Conservation (phyloP, 805 yeast species). For the Candida michaelii region DNA sequence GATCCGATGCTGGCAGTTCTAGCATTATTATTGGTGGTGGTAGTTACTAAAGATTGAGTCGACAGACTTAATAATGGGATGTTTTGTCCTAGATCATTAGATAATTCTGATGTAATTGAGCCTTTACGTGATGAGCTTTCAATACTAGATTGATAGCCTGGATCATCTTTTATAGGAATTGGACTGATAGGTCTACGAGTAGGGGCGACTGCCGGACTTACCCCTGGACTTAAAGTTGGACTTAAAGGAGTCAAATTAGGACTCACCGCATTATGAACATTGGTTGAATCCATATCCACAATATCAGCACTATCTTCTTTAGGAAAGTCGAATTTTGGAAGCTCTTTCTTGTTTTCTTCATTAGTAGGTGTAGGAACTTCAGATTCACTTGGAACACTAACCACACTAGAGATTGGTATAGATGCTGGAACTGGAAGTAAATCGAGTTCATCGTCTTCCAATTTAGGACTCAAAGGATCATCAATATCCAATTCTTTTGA, state of each 20-base stretch:
- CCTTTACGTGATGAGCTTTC: conserved; percentile 20
- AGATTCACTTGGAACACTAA: too few relatives aligned
- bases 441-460: conserved; percentile 2
- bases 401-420: too few relatives aligned
- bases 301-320: conserved; percentile 13
- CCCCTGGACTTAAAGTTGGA: conserved; percentile 7
- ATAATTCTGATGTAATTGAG: conserved; percentile 21
- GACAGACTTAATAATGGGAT: conserved; percentile 32
- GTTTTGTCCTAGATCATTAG: conserved; percentile 26
- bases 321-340: neutral
- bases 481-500: neutral
- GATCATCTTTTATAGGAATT: neutral
- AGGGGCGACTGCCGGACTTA: conserved; percentile 8
- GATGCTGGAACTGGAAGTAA: too few relatives aligned
- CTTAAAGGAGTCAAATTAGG: conserved; percentile 8
- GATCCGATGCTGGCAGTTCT: conserved; percentile 27
- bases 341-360: too few relatives aligned
- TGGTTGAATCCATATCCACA: conserved; percentile 14
- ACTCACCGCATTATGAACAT: conserved; percentile 14
- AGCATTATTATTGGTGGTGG: conserved; percentile 6
- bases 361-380: too few relatives aligned
- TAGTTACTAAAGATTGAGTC: conserved; percentile 19
- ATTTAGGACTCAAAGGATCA: conserved; percentile 6
- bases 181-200: conserved; percentile 3
- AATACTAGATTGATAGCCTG: conserved; percentile 13